Conservation (phyloP, 2,329 filamentous ascomycete species). For the Fusarium decemcellulare region DNA sequence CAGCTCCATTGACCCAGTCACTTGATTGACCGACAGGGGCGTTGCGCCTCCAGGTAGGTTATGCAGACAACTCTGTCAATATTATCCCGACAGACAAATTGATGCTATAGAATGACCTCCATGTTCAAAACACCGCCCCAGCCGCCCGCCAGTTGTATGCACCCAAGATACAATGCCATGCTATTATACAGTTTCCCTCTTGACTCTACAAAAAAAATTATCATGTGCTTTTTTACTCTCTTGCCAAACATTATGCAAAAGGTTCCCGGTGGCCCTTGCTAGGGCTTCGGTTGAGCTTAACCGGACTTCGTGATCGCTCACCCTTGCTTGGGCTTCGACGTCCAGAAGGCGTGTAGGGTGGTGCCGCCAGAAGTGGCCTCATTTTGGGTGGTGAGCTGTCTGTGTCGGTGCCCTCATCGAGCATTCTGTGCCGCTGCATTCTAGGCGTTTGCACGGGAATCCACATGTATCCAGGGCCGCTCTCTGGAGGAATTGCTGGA, state of each 20-base stretch:
- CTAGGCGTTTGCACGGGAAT: conserved; percentile 66
- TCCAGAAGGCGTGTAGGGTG: conserved; percentile 61
- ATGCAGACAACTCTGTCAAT: conserved; percentile 26
- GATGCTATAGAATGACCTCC: conserved; percentile 20
- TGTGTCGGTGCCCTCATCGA: conserved; percentile 65
- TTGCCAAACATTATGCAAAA: conserved; percentile 13
- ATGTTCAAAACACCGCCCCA: conserved; percentile 32
- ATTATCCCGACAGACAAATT: conserved; percentile 20
- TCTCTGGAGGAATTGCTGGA: conserved; percentile 46
- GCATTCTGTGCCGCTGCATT: conserved; percentile 58
- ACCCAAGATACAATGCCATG: conserved; percentile 31
- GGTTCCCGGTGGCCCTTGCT: conserved; percentile 49
- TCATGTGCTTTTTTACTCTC: background rate
- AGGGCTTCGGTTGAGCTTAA: conserved; percentile 59
- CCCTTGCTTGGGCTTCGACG: conserved; percentile 65
- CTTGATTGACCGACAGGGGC: background rate
- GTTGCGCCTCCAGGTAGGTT: background rate
- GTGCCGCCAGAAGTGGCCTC: conserved; percentile 58
- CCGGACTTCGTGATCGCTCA: conserved; percentile 63
- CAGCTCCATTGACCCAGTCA: background rate
- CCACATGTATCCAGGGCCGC: conserved; percentile 63
- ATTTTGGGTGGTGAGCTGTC: conserved; percentile 63
- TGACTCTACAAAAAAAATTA: conserved; percentile 22
- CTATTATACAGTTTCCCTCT: conserved; percentile 41
- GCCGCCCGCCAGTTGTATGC: conserved; percentile 24